Evolutionary conservation across 495 filamentous ascomycete genomes (phyloP), one percentile per base, ranked within the genome.

Genomic region (Hyaloscypha bicolor): DNA sequence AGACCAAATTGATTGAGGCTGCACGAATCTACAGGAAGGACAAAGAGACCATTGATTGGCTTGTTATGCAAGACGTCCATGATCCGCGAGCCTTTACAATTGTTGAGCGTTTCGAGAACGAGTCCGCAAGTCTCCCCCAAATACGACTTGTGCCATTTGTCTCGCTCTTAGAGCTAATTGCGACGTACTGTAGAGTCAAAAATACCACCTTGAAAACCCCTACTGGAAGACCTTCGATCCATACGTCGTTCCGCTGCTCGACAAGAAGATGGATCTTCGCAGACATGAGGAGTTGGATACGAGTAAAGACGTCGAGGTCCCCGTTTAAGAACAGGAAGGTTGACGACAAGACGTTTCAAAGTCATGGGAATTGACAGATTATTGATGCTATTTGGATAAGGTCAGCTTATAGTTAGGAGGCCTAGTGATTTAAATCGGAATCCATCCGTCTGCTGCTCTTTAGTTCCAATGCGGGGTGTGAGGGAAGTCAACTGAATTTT

Each of bases 171-270:
- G 12, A 37, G 16, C 42, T 48, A 19, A 48, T 48, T 48, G 35
- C 16, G 42, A 48, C 11, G 6, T 48, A 19, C 16, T 19, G 32
- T 66, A 80, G 78, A 81, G 77, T 72, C 85, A 88, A 76, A 80
- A 85, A 71, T 88, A 88, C 71, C 87, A 90, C 73, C 79, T 88
- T 21, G 82, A 84, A 73, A 88, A 88, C 74, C 86, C 86, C 0
- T 90, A 90, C 79, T 64, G 86, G 86, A 83, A 88, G 82, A 88
- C 87, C 12, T 91, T 91, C 69, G 86, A 89, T 70, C 84, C 85
- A 8, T 88, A 89, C 69, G 86, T 90, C 11, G 78, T 85, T 60
- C 88, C 87, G 33, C 70, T 90, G 63, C 75, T 90, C 53, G 87
- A 88, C 72, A 82, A 81, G 74, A 77, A 81, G n/a, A 88, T 89